Conservation (phyloP, 108 stramenopile genomes). For the Stephanodiscus triporus region DNA sequence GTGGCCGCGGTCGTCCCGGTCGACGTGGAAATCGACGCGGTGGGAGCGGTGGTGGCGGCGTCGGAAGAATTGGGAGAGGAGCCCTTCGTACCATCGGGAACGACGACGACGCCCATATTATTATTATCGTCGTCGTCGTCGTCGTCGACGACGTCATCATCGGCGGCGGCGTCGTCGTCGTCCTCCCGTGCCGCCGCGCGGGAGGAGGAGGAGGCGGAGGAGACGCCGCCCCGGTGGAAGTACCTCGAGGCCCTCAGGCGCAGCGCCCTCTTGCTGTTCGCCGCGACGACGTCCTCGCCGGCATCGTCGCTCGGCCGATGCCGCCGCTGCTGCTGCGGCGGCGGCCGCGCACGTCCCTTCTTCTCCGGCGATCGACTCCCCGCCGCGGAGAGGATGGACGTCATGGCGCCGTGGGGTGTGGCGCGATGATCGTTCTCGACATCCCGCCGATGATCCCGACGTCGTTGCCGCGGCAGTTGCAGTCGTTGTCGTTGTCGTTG, state of each 20-base stretch:
- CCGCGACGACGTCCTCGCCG: not conserved
- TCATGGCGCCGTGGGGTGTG: slow-evolving; percentile 38
- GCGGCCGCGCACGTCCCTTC: not conserved
- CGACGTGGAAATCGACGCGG: not conserved
- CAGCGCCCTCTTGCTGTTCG: slow-evolving; percentile 12
- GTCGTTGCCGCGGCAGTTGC: slow-evolving; percentile 4
- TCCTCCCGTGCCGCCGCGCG: not conserved
- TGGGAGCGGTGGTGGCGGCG: not conserved
- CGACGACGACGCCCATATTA: too few relatives aligned
- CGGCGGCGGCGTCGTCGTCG: not conserved
- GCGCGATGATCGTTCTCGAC: not conserved
- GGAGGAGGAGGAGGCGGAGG: not conserved
- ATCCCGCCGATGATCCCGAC: not conserved
- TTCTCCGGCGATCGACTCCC: slow-evolving; percentile 14
- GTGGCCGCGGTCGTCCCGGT: not conserved
- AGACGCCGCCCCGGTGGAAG: slow-evolving; percentile 15
- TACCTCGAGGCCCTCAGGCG: slow-evolving; percentile 14
- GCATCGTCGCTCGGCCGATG: not conserved
- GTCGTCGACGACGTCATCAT: not conserved
- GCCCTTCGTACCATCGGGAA: not conserved
- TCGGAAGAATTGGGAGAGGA: not conserved
- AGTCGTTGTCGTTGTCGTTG: not conserved
- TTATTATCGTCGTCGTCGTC: too few relatives aligned
- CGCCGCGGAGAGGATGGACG: slow-evolving; percentile 32
- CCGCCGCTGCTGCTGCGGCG: not conserved